phyloP scores from a whole-genome alignment of 2,329 filamentous ascomycete genomes.

The Amphichorda felina region DNA sequence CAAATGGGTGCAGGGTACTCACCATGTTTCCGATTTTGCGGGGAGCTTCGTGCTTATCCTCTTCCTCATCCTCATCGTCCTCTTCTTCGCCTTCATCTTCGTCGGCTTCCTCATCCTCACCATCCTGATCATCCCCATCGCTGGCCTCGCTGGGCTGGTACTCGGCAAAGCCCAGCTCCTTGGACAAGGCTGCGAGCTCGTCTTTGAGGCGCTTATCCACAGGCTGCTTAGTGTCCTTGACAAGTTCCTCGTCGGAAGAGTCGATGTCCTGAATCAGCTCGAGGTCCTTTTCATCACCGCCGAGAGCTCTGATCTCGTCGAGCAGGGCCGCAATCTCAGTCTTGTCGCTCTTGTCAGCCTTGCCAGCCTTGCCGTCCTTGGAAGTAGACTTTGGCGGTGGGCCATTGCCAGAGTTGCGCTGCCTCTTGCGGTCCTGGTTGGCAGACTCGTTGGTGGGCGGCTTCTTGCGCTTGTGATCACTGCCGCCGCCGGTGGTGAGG shows the following conservation, averaged over 20 bases:
- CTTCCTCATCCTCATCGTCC: constrained; percentile 19
- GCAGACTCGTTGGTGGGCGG: constrained; percentile 20
- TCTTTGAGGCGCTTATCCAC: constrained; percentile 28
- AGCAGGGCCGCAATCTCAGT: constrained; percentile 32
- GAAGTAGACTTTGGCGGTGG: constrained; percentile 9
- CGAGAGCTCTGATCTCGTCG: constrained; percentile 52
- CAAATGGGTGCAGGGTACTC: constrained; percentile 7
- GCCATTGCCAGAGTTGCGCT: constrained; percentile 15
- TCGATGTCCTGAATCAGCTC: constrained; percentile 44
- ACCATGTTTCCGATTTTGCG: constrained; percentile 22
- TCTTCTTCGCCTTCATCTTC: constrained; percentile 16
- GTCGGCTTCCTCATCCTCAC: constrained; percentile 19
- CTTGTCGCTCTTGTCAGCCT: constrained; percentile 7
- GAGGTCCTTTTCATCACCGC: constrained; percentile 53
- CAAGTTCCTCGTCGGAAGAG: constrained; percentile 25
- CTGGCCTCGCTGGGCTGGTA: constrained; percentile 20
- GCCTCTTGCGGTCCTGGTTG: constrained; percentile 23
- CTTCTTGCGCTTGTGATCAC: constrained; percentile 32
- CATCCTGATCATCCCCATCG: constrained; percentile 18
- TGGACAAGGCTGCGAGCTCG: constrained; percentile 23
- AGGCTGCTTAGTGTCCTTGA: constrained; percentile 16
- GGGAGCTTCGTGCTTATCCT: constrained; percentile 11
- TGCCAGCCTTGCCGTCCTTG: constrained; percentile 5
- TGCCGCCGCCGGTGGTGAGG: constrained; percentile 16
- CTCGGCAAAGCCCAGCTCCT: constrained; percentile 24